phyloP scores from a whole-genome alignment of 2,329 filamentous ascomycete species.

The Ramichloridium luteum region DNA sequence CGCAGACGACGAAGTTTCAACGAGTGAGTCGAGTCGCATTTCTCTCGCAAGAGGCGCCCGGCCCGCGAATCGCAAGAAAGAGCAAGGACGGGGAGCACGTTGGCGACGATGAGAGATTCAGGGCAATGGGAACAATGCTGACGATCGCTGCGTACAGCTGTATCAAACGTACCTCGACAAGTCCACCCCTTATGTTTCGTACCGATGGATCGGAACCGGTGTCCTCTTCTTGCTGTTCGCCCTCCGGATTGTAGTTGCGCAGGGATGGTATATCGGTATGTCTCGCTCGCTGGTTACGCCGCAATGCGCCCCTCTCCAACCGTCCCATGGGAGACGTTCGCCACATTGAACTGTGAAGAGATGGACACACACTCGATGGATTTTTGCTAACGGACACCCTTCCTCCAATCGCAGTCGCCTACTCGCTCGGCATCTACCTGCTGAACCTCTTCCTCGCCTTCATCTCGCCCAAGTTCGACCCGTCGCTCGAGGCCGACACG shows the following conservation, averaged over 20 bases:
- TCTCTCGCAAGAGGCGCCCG: neutral
- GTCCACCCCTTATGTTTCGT: slow-evolving; percentile 76
- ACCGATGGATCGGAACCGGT: slow-evolving; percentile 82
- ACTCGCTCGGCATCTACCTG: slow-evolving; percentile 95
- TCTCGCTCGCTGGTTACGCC: too few relatives aligned
- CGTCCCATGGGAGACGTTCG: too few relatives aligned
- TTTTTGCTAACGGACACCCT: too few relatives aligned
- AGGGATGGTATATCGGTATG: slow-evolving; percentile 97
- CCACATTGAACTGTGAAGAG: too few relatives aligned
- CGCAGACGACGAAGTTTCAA: slow-evolving; percentile 66
- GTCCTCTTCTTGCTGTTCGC: slow-evolving; percentile 69
- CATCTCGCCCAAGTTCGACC: slow-evolving; percentile 96
- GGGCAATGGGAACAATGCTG: too few relatives aligned
- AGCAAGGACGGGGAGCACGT: too few relatives aligned
- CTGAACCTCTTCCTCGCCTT: slow-evolving; percentile 98
- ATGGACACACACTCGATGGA: too few relatives aligned
- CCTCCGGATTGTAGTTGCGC: slow-evolving; percentile 74
- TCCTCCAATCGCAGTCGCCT: slow-evolving; percentile 60
- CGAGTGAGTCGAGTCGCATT: slow-evolving; percentile 42
- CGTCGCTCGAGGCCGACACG: slow-evolving; percentile 85
- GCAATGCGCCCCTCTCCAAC: too few relatives aligned
- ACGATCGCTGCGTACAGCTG: slow-evolving; percentile 44
- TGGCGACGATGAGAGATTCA: too few relatives aligned
- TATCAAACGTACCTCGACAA: slow-evolving; percentile 92
- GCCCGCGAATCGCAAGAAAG: too few relatives aligned